Evolutionary conservation across 1,284 basidiomycete species (phyloP).

Genomic region (Trichosporon sp.): DNA sequence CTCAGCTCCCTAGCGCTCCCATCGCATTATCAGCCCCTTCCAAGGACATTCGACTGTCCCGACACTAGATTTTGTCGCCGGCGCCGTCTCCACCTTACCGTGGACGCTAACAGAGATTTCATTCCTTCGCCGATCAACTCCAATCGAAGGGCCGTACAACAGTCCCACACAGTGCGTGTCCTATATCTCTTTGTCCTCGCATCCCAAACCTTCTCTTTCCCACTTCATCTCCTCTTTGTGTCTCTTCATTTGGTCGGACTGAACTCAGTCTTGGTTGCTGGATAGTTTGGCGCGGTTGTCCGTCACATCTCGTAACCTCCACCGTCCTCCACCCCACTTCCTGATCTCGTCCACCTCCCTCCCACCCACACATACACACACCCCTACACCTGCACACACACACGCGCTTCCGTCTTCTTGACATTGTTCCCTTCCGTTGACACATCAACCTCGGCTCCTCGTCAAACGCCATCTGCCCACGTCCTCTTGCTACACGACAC

Average conservation of each 20-base stretch:
- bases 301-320: slow-evolving; percentile 5
- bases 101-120: slow-evolving; percentile 3
- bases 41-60: background rate
- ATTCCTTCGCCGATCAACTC: slow-evolving; percentile 1
- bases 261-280: background rate
- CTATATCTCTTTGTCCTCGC: background rate
- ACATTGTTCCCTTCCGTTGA: slow-evolving; percentile 14
- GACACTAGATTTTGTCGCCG: background rate
- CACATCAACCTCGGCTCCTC: slow-evolving; percentile 13
- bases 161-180: background rate
- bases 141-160: background rate
- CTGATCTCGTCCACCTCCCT: background rate
- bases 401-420: background rate
- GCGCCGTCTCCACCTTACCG: background rate
- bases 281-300: background rate
- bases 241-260: background rate
- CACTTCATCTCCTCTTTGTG: background rate
- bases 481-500: background rate
- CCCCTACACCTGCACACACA: background rate
- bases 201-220: background rate
- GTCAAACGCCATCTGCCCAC: slow-evolving; percentile 2
- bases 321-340: slow-evolving; percentile 9
- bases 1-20: background rate
- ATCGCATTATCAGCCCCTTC: background rate
- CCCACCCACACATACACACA: background rate